A percentile compares a stretch with the other conserved stretches of the same genome.
These are phyloP conservation scores for Bipolaris victoriae DNA, from an alignment of 2,329 filamentous ascomycete species.

Conservation along the genomic window DNA sequence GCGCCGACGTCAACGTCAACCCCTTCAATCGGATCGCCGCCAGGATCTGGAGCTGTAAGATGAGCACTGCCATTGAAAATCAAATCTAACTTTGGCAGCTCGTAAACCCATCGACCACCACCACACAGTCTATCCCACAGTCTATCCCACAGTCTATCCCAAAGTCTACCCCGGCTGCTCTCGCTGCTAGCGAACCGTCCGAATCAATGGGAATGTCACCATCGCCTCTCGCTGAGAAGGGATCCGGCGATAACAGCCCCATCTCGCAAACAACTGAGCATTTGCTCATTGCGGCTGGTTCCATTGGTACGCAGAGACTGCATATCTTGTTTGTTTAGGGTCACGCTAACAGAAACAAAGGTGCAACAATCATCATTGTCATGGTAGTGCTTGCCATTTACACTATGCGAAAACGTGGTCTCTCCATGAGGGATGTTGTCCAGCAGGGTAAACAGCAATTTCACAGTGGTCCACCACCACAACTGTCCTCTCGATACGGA, in stretches of 20 bases:
- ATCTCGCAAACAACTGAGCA: slow-evolving; percentile 49
- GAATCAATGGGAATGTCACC: slow-evolving; percentile 37
- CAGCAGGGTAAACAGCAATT: slow-evolving; percentile 33
- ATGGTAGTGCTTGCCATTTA: slow-evolving; percentile 46
- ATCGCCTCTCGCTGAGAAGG: slow-evolving; percentile 20
- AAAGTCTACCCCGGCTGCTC: slow-evolving; percentile 19
- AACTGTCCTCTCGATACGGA: slow-evolving; percentile 27
- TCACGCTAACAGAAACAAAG: slow-evolving; percentile 35
- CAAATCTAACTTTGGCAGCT: slow-evolving; percentile 31
- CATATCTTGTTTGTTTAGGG: too few species aligned
- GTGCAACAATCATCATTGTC: slow-evolving; percentile 48
- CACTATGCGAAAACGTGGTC: slow-evolving; percentile 48
- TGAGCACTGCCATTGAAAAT: neutral
- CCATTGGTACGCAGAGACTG: slow-evolving; percentile 40
- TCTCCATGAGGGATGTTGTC: slow-evolving; percentile 40
- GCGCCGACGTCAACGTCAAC: neutral
- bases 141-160: slow-evolving; percentile 11
- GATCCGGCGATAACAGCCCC: slow-evolving; percentile 21
- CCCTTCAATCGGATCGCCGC: slow-evolving; percentile 9
- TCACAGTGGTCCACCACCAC: slow-evolving; percentile 30
- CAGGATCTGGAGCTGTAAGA: slow-evolving; percentile 31
- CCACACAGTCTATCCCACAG: too few species aligned
- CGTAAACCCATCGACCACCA: slow-evolving; percentile 30
- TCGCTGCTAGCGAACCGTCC: slow-evolving; percentile 32
- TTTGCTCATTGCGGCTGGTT: slow-evolving; percentile 49